A percentile compares a stretch with the other conserved stretches of the same genome.
These are phyloP conservation scores for Globisporangium emineosum DNA, from an alignment of 352 stramenopile species.

Conservation along the genomic window DNA sequence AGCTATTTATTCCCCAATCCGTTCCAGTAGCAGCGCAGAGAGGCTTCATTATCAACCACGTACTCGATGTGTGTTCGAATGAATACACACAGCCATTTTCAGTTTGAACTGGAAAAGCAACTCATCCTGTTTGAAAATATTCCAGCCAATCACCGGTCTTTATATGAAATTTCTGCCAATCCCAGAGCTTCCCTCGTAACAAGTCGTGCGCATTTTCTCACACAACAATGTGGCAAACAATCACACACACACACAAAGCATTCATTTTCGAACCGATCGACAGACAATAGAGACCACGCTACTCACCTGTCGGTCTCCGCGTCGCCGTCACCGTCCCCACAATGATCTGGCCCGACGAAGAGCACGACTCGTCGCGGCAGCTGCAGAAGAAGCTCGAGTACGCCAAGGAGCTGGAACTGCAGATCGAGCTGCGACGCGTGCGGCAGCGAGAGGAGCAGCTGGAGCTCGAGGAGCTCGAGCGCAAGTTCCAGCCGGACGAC, in stretches of 20 bases:
- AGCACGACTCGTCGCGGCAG: slow-evolving; percentile 31
- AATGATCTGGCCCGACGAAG: slow-evolving; percentile 59
- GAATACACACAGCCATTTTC: background rate
- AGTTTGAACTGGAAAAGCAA: background rate
- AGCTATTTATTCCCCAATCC: slow-evolving; percentile 58
- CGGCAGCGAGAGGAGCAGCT: slow-evolving; percentile 47
- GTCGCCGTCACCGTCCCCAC: background rate
- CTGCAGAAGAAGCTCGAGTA: slow-evolving; percentile 62
- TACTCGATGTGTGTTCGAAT: background rate
- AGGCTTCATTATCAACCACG: background rate
- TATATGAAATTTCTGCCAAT: slow-evolving; percentile 27
- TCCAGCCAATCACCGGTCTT: background rate
- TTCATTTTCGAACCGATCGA: no score
- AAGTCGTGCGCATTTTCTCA: slow-evolving; percentile 6
- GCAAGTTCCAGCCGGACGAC: slow-evolving; percentile 42
- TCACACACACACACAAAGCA: slow-evolving; percentile 10
- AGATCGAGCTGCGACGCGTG: slow-evolving; percentile 60
- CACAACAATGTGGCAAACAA: slow-evolving; percentile 1
- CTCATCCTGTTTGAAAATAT: background rate
- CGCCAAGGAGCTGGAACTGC: slow-evolving; percentile 60
- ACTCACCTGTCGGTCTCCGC: background rate
- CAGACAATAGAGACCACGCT: background rate
- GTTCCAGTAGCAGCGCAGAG: slow-evolving; percentile 7
- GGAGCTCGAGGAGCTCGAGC: slow-evolving; percentile 55
- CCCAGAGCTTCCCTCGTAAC: slow-evolving; percentile 34